Conservation (phyloP, 2,329 filamentous ascomycete genomes). For the Didymella arachidicola region DNA sequence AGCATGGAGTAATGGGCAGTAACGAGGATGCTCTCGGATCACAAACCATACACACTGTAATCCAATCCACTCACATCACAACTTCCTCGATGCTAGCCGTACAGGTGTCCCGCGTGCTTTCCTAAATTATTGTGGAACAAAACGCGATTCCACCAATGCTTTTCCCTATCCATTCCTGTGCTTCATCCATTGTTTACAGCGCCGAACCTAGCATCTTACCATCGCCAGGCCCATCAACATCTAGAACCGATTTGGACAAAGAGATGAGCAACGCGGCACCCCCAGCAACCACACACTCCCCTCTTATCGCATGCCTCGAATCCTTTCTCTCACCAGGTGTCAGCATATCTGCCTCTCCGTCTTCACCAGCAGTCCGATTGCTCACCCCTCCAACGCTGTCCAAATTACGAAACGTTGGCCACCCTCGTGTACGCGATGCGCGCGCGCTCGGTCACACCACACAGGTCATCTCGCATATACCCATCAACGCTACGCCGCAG, state of each 20-base stretch:
- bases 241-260: background rate
- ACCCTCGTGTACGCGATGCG: slow-evolving; percentile 37
- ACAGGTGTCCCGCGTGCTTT: background rate
- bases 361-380: slow-evolving; percentile 28
- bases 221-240: background rate
- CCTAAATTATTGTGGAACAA: too few relatives aligned
- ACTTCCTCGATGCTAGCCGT: background rate
- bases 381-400: slow-evolving; percentile 26
- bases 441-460: slow-evolving; percentile 27
- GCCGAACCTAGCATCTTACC: background rate
- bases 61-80: background rate
- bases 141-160: background rate
- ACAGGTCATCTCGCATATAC: slow-evolving; percentile 41
- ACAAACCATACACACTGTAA: background rate
- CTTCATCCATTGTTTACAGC: background rate
- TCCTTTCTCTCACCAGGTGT: slow-evolving; percentile 33
- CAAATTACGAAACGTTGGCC: slow-evolving; percentile 37
- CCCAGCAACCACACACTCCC: slow-evolving; percentile 1
- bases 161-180: background rate
- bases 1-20: background rate
- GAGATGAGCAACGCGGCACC: slow-evolving; percentile 15
- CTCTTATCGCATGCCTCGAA: slow-evolving; percentile 39
- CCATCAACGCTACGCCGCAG: slow-evolving; percentile 25
- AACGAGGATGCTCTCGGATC: background rate
- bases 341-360: slow-evolving; percentile 7